Base-by-base conservation (phyloP, 2,329 filamentous ascomycete species). In the Fonsecaea nubica region DNA sequence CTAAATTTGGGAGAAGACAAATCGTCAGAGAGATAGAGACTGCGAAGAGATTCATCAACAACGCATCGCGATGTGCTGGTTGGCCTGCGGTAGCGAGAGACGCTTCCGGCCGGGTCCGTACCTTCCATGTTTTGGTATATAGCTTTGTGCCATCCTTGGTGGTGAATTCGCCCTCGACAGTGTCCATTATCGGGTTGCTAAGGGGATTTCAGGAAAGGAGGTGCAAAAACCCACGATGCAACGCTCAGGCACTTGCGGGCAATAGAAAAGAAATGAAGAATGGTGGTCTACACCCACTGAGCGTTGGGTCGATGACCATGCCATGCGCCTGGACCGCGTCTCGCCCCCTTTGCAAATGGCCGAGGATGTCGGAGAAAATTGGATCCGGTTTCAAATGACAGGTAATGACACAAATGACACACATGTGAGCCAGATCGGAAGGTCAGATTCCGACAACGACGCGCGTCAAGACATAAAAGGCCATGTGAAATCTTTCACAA, bases 111-210 rank as follows among this genome's bases (percentile, higher is more conserved):
- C 6, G 8, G 25, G 38, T 36, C 52, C 84, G 76, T 71, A 86
- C 85, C 79, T 82, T 84, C 85, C 86, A 89, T 25, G 84, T 87
- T 74, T 88, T 88, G 48, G 85, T 86, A 76, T 87, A 89, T 63
- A 89, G 77, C 72, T 83, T 81, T 42, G 77, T 76, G 63, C 83
- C 84, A 74, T 88, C 86, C 33, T 80, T 78, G 4, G 83, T 76
- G 15, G 77, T 80, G 74, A 86, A 81, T 68, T 77, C 82, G 64
- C 83, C 82, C 77, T 88, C 86, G 74, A 81, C 79, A 36, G 79
- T 82, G 33, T 55, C 77, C 80, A 48, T 48, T 2, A 21, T 18
- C 32, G 18, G n/a, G 10, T 13, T 40, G 21, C 18, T 12, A 4
- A 8, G 21, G 10, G 1, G 30, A 4, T 6, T 33, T 15, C 8